Evolutionary conservation across 352 stramenopile genomes (phyloP).

Genomic region (Globisporangium megalacanthum): DNA sequence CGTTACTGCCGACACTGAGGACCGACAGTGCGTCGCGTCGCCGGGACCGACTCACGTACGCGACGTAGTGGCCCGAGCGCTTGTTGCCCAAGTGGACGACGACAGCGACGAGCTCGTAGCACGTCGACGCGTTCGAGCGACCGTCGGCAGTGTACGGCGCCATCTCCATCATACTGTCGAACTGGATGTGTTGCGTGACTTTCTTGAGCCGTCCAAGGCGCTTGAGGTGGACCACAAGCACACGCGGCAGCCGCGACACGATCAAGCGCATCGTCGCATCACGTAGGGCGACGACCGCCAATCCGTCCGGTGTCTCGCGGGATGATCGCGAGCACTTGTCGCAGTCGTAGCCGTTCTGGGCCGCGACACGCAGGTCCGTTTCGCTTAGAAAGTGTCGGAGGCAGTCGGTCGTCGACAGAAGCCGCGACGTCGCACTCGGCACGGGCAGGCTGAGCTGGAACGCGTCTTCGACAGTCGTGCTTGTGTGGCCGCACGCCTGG

Average conservation of each 20-base stretch:
- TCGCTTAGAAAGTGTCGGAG: conserved; percentile 43
- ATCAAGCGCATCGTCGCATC: conserved; percentile 54
- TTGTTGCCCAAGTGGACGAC: conserved; percentile 74
- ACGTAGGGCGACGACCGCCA: conserved; percentile 21
- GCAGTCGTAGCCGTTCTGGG: conserved; percentile 69
- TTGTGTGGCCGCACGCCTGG: conserved; percentile 39
- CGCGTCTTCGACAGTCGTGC: conserved; percentile 46
- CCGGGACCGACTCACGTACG: conserved; percentile 58
- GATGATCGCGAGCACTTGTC: conserved; percentile 40
- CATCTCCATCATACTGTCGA: conserved; percentile 50
- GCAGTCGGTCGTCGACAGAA: conserved; percentile 34
- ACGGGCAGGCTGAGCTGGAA: conserved; percentile 63
- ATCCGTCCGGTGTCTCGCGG: conserved; percentile 18
- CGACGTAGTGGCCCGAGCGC: conserved; percentile 62
- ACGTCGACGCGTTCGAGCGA: conserved; percentile 19
- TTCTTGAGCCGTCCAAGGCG: conserved; percentile 44
- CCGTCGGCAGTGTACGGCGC: conserved; percentile 25
- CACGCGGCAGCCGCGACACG: conserved; percentile 39
- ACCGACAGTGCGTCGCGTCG: conserved; percentile 19
- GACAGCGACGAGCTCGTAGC: conserved; percentile 61
- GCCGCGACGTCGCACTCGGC: conserved; percentile 15
- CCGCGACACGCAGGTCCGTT: conserved; percentile 36
- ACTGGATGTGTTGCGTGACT: conserved; percentile 63
- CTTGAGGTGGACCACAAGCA: conserved; percentile 73
- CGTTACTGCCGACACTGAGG: not conserved